Evolutionary conservation across 2,329 filamentous ascomycete species (phyloP).

Genomic region (Fusarium nygamai): DNA sequence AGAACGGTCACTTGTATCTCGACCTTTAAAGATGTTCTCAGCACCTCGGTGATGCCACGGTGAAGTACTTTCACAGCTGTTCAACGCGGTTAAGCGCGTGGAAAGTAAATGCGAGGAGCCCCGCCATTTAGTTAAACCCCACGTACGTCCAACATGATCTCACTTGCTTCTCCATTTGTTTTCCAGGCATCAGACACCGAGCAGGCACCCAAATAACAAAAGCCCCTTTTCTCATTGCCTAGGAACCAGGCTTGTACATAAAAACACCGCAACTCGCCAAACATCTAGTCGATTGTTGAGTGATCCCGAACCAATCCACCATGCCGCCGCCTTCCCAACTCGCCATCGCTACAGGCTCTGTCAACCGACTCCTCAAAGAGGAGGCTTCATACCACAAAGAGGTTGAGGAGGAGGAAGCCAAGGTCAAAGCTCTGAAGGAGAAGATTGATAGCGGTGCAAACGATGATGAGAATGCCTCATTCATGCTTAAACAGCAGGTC

Average conservation of each 20-base stretch:
- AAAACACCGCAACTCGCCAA: background rate
- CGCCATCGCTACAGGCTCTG: conserved; percentile 80
- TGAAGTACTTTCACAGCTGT: background rate
- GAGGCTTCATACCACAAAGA: conserved; percentile 92
- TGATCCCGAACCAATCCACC: conserved; percentile 23
- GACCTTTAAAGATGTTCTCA: background rate
- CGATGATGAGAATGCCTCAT: conserved; percentile 79
- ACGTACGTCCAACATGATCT: conserved; percentile 43
- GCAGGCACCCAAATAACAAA: conserved; percentile 33
- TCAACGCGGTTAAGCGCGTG: conserved; percentile 8
- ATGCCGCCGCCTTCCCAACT: conserved; percentile 85
- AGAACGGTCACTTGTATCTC: background rate
- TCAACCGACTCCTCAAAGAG: conserved; percentile 89
- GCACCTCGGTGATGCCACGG: background rate
- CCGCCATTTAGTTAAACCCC: conserved; percentile 40
- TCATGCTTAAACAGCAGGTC: conserved; percentile 87
- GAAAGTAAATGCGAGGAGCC: conserved; percentile 22
- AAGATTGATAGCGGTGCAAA: conserved; percentile 61
- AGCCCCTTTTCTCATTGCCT: background rate
- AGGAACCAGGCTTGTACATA: background rate
- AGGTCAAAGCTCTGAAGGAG: conserved; percentile 74
- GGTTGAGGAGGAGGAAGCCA: conserved; percentile 76
- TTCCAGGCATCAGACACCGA: conserved; percentile 29
- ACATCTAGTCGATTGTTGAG: background rate
- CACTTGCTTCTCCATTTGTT: conserved; percentile 35